Conservation (phyloP, 768 basidiomycete genomes). For the Tylopilus subfusipes region DNA sequence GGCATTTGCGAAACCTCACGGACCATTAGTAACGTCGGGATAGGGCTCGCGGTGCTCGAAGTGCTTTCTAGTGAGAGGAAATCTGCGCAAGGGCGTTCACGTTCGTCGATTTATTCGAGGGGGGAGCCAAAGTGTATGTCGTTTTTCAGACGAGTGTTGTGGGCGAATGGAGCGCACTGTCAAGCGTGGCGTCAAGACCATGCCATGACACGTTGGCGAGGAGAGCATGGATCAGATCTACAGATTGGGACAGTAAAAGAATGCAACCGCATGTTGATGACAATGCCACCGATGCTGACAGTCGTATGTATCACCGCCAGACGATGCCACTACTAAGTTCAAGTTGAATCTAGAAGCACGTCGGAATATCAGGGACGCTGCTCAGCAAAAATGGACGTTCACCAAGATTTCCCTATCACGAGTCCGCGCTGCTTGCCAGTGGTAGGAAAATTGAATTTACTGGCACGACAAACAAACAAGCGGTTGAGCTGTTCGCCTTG, state of each 20-base stretch:
- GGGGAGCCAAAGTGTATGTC: not conserved
- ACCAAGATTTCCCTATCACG: not conserved
- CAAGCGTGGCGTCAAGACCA: not conserved
- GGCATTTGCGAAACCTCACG: constrained; percentile 3
- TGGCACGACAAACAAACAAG: not conserved
- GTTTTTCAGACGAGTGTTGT: not conserved
- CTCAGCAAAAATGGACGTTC: too few species aligned
- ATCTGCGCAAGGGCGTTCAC: not conserved
- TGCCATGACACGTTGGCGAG: constrained; percentile 12
- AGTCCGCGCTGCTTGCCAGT: too few species aligned
- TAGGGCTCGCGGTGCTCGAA: not conserved
- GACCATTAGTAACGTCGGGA: constrained; percentile 9
- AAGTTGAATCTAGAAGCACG: not conserved
- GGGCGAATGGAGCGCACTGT: not conserved
- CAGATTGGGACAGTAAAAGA: not conserved
- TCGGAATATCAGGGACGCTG: too few species aligned
- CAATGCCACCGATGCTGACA: not conserved
- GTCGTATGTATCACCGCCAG: not conserved
- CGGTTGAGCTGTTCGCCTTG: constrained; percentile 4
- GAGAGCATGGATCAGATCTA: not conserved
- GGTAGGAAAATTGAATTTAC: not conserved
- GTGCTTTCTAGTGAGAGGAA: not conserved
- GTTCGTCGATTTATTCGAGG: not conserved
- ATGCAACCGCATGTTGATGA: constrained; percentile 6
- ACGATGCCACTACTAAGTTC: not conserved